Percentiles rank a stretch among this genome's conserved stretches.
These are phyloP conservation scores for Stenocarpella maydis DNA, from an alignment of 2,329 filamentous ascomycete genomes.

Conservation along the genomic window DNA sequence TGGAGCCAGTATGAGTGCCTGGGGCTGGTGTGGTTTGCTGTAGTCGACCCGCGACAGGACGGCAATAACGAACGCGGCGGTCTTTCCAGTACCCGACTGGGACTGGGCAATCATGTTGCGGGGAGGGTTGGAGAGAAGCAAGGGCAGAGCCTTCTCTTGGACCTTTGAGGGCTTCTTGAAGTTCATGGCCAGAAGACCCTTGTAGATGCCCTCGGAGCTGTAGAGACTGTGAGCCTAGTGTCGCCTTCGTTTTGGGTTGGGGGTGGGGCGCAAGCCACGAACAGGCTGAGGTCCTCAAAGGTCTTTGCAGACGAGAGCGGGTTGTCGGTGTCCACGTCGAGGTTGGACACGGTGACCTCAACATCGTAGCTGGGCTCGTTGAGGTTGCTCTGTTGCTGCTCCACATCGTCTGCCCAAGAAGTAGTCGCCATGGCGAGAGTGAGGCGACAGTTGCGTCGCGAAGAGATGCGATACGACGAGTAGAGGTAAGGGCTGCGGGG, in stretches of 20 bases:
- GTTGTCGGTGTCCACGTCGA: constrained; percentile 86
- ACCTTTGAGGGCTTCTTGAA: constrained; percentile 98
- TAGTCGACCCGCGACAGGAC: constrained; percentile 88
- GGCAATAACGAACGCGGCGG: constrained; percentile 93
- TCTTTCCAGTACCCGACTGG: constrained; percentile 99
- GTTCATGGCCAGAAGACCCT: constrained; percentile 81
- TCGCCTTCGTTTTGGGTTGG: constrained; percentile 39
- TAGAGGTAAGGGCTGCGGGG: background rate
- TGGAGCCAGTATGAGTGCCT: constrained; percentile 89
- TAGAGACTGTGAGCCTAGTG: constrained; percentile 34
- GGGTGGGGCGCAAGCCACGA: constrained; percentile 47
- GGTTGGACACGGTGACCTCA: constrained; percentile 88
- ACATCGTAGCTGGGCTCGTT: constrained; percentile 84
- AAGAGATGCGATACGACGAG: background rate
- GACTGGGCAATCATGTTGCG: constrained; percentile 97
- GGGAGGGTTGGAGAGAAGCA: constrained; percentile 87
- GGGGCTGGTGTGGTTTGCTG: constrained; percentile 71
- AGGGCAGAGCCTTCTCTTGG: constrained; percentile 90
- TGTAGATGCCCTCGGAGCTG: constrained; percentile 70
- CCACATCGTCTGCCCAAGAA: constrained; percentile 44
- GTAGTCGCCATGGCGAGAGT: constrained; percentile 23
- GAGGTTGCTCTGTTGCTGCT: constrained; percentile 1
- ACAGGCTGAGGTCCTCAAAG: constrained; percentile 89
- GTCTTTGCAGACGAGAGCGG: constrained; percentile 85
- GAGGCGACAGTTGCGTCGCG: constrained; percentile 19